Base-by-base conservation (phyloP, 208 protist genomes). In the Trypanosoma rangeli region DNA sequence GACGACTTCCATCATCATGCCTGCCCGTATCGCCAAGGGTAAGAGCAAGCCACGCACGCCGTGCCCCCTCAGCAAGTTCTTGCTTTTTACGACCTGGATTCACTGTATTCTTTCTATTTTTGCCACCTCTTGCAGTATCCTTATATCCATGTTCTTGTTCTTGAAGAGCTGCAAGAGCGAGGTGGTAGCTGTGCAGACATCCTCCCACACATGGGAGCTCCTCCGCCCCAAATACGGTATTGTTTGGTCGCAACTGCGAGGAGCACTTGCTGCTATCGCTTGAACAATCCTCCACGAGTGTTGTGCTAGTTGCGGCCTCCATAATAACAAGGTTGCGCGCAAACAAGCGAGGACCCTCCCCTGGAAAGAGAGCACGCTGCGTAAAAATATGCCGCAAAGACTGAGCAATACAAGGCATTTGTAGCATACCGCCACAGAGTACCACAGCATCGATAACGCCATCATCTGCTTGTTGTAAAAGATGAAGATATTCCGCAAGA, bases 351-450 rank as follows among this genome's bases (percentile, higher is more conserved):
- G 7, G 37, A 0, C 44, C 50, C 15, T 24, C 37, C 18, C n/a
- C 16, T 35, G 39, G 33, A 16, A 15, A n/a, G 10, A 50, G 5
- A 3, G 71, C 56, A 37, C 39, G 59, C 20, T 65, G 64, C 24
- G 49, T 62, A 61, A 91, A 74, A 29, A 76, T 37, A 22, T 78
- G 58, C 22, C 78, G 70, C 15, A 88, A 48, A 42, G 76, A 63
- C 59, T 82, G 79, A n/a, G 76, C 82, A 35, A 93, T 64, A 24
- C 54, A 77, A 0, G 85, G 65, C 68, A 94, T 87, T 49, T 93
- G 80, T 59, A 78, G 80, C 89, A 94, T 94, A 22, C 92, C 92
- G 42, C 92, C 92, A 28, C 76, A 77, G 8, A 94, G 73, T 8
- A 94, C 33, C 4, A 94, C 89, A 22, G 74, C 67, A 44, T 84